Conservation (phyloP, 495 filamentous ascomycete genomes). For the Trichoderma erinaceum region DNA sequence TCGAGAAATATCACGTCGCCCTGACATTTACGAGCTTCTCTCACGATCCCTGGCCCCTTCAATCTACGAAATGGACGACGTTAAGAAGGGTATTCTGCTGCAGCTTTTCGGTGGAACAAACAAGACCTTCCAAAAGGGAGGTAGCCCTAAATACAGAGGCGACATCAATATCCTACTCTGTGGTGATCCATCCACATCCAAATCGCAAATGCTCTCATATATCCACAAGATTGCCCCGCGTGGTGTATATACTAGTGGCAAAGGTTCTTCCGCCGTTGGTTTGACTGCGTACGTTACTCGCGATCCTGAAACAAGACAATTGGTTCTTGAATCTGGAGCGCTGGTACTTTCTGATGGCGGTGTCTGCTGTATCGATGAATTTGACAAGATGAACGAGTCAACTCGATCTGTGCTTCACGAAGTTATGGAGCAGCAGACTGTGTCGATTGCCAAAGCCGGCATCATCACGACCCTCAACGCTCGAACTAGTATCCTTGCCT, state of each 20-base stretch:
- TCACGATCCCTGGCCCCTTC: conserved; percentile 88
- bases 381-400: conserved; percentile 97
- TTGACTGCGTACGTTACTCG: conserved; percentile 97
- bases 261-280: conserved; percentile 95
- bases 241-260: conserved; percentile 95
- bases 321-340: conserved; percentile 94
- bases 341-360: conserved; percentile 93
- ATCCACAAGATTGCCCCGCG: conserved; percentile 96
- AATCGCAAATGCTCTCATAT: conserved; percentile 90
- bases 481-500: conserved; percentile 87
- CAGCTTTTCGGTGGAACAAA: conserved; percentile 98
- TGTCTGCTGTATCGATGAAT: conserved; percentile 98
- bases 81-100: conserved; percentile 95
- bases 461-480: conserved; percentile 98
- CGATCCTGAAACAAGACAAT: conserved; percentile 81
- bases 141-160: conserved; percentile 88
- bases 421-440: conserved; percentile 99
- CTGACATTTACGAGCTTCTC: conserved; percentile 91
- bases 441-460: conserved; percentile 96
- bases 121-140: conserved; percentile 94
- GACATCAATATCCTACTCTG: conserved; percentile 97
- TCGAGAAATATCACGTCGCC: conserved; percentile 67
- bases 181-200: conserved; percentile 92
- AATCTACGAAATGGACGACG: conserved; percentile 96
- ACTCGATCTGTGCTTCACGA: conserved; percentile 96